These are phyloP conservation scores for Phytopythium kandeliae DNA, from an alignment of 352 stramenopile species.

Conservation along the genomic window DNA sequence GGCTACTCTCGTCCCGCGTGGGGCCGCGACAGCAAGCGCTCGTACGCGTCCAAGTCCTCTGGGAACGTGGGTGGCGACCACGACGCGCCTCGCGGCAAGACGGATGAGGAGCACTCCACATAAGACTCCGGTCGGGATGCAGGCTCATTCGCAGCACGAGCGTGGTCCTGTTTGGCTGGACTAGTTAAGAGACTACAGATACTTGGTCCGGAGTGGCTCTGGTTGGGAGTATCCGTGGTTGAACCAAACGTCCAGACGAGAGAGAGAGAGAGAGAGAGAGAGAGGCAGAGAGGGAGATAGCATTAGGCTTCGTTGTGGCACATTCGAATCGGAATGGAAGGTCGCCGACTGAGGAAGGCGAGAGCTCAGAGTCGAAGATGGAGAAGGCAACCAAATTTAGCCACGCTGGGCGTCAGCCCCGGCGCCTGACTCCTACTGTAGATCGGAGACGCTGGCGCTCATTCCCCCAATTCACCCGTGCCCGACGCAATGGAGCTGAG, in stretches of 20 bases:
- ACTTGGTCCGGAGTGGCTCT: neutral
- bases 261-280: too few relatives aligned
- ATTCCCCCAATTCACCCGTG: too few relatives aligned
- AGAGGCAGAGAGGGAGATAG: neutral
- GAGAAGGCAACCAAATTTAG: neutral
- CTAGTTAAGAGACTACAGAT: too few relatives aligned
- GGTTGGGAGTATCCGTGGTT: neutral
- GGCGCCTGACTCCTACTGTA: neutral
- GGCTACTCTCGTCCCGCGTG: conserved; percentile 42
- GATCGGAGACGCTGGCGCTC: too few relatives aligned
- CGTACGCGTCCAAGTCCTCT: conserved; percentile 31
- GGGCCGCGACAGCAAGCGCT: conserved; percentile 56
- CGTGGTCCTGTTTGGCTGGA: neutral
- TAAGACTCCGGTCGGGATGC: neutral
- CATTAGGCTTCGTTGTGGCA: neutral
- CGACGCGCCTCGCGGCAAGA: conserved; percentile 23
- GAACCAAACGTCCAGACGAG: neutral
- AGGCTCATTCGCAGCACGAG: neutral
- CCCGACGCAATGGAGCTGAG: neutral
- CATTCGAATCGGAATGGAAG: neutral
- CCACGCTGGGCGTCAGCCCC: neutral
- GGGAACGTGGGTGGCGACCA: conserved; percentile 23
- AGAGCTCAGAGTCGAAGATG: conserved; percentile 1
- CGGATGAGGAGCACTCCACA: conserved; percentile 19
- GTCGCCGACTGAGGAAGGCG: neutral